phyloP scores from a whole-genome alignment of 768 basidiomycete species.

The Cystobasidium onofrii region DNA sequence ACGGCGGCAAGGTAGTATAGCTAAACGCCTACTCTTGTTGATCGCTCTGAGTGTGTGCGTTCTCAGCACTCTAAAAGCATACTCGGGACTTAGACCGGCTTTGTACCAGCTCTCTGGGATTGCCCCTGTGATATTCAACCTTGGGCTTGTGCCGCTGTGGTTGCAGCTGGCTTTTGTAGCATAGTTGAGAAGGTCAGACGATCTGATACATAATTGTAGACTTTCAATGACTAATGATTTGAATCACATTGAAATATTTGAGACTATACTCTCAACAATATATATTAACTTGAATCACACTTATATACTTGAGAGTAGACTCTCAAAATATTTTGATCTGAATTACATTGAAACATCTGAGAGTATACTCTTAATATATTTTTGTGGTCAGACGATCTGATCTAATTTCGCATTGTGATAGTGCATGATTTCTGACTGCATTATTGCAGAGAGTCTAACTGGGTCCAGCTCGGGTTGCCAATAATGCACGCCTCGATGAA shows the following conservation, averaged over 20 bases:
- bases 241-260: too few species aligned
- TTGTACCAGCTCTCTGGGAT: not conserved
- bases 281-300: too few species aligned
- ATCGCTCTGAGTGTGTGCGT: not conserved
- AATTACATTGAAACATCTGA: too few species aligned
- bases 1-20: conserved; percentile 18
- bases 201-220: too few species aligned
- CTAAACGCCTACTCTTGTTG: not conserved
- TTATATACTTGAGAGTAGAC: too few species aligned
- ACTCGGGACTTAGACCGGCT: not conserved
- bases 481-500: conserved; percentile 1
- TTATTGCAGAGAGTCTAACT: not conserved
- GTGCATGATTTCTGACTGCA: not conserved
- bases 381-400: too few species aligned
- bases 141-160: not conserved
- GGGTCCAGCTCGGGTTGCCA: not conserved
- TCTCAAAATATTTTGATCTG: too few species aligned
- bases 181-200: too few species aligned
- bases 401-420: too few species aligned
- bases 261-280: too few species aligned
- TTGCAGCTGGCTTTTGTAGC: not conserved
- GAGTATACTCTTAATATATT: too few species aligned
- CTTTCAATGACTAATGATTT: too few species aligned
- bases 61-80: not conserved
- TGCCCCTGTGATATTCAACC: not conserved